Conservation (phyloP, 2,329 filamentous ascomycete species). For the Teratosphaeria pseudoeucalypti region DNA sequence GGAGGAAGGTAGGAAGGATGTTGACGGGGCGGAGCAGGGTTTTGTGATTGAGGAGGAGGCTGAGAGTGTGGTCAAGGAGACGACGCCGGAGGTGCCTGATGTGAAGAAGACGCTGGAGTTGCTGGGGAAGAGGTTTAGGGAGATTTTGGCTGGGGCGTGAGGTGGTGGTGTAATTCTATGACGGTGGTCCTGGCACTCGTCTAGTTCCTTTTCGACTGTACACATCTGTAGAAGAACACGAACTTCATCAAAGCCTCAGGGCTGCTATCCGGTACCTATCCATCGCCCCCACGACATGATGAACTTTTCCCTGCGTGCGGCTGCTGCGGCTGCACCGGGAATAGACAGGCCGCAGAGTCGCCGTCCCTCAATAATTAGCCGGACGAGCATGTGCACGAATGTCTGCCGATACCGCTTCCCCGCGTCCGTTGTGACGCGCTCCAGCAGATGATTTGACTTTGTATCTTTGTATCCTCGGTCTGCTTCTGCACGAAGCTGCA, state of each 20-base stretch:
- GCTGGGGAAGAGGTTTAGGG: slow-evolving; percentile 24
- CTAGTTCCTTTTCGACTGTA: neutral
- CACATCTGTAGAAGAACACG: neutral
- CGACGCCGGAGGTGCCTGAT: slow-evolving; percentile 21
- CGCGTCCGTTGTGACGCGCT: neutral
- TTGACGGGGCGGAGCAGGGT: slow-evolving; percentile 22
- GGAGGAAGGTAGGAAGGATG: slow-evolving; percentile 26
- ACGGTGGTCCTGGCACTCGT: neutral
- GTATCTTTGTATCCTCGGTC: neutral
- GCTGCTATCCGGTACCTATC: neutral
- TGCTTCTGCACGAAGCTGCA: neutral
- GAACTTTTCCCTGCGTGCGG: neutral
- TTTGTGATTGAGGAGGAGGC: slow-evolving; percentile 18
- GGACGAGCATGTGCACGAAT: neutral
- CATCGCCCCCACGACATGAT: neutral
- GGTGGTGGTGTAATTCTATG: neutral
- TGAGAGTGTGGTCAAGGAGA: slow-evolving; percentile 19
- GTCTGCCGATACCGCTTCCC: neutral
- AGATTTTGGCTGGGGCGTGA: slow-evolving; percentile 18
- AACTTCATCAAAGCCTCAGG: neutral
- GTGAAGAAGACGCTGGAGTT: slow-evolving; percentile 22
- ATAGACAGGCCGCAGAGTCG: neutral
- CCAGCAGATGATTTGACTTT: neutral
- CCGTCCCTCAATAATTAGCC: neutral
- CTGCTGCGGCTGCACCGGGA: neutral